Percentiles rank a stretch among this genome's conserved stretches.
Conservation (phyloP, 139 green algal genomes). For the Tetraselmis striata region DNA sequence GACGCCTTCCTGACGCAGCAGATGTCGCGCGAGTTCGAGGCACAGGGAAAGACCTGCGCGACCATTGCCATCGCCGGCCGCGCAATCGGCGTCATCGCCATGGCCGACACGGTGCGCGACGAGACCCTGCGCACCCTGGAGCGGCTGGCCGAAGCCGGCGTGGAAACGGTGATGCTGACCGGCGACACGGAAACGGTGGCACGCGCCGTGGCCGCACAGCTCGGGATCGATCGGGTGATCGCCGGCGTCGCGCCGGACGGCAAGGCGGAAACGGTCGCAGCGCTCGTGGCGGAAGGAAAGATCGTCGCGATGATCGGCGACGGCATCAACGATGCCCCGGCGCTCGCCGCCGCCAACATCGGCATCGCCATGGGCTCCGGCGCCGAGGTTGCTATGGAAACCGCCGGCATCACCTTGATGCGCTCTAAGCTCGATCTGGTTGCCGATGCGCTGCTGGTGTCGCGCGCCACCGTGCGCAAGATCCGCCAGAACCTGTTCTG, state of each 20-base stretch:
- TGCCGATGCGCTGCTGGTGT: slow-evolving; percentile 71
- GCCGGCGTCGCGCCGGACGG: slow-evolving; percentile 39
- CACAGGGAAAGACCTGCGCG: too few relatives aligned
- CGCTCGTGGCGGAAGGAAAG: slow-evolving; percentile 31
- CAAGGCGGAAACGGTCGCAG: slow-evolving; percentile 39
- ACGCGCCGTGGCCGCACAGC: slow-evolving; percentile 18
- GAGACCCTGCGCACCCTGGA: too few relatives aligned
- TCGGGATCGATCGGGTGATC: slow-evolving; percentile 31
- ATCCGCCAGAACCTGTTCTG: slow-evolving; percentile 90
- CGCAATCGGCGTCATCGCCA: too few relatives aligned
- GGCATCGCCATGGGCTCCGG: slow-evolving; percentile 60
- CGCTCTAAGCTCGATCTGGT: slow-evolving; percentile 64
- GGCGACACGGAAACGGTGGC: slow-evolving; percentile 48
- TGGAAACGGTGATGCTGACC: slow-evolving; percentile 57
- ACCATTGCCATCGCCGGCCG: too few relatives aligned
- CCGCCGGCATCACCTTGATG: slow-evolving; percentile 83
- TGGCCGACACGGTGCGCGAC: too few relatives aligned
- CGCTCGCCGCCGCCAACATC: slow-evolving; percentile 69
- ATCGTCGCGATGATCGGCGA: slow-evolving; percentile 92
- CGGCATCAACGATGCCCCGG: slow-evolving; percentile 93
- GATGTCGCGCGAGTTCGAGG: too few relatives aligned
- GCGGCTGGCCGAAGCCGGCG: too few relatives aligned
- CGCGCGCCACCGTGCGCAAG: slow-evolving; percentile 68
- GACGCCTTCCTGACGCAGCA: too few relatives aligned
- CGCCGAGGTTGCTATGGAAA: slow-evolving; percentile 61